A percentile compares a stretch with the other conserved stretches of the same genome.
Conservation (phyloP, 2,329 filamentous ascomycete genomes). For the Scedosporium apiospermum region DNA sequence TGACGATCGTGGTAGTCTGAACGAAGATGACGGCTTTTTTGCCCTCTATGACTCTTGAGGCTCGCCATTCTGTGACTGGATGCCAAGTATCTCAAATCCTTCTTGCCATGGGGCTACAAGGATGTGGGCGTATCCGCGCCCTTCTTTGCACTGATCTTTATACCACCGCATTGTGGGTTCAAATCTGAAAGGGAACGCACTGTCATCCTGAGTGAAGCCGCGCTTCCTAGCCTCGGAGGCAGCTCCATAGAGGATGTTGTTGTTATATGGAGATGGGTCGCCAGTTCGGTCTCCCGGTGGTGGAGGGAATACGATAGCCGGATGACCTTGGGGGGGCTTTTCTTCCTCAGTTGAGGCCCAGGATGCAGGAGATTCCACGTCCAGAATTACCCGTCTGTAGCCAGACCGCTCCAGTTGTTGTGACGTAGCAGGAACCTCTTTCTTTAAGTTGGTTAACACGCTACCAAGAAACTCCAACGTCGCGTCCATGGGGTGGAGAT, state of each 20-base stretch:
- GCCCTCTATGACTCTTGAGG: not conserved
- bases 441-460: slow-evolving; percentile 12
- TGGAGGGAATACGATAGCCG: slow-evolving; percentile 1
- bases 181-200: slow-evolving; percentile 29
- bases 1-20: not conserved
- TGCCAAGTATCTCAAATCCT: not conserved
- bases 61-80: not conserved
- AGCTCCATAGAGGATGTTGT: not conserved
- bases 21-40: not conserved
- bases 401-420: not conserved
- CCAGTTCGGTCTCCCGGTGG: not conserved
- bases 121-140: slow-evolving; percentile 40
- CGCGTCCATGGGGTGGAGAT: slow-evolving; percentile 26
- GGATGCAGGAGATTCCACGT: not conserved
- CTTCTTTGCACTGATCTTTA: slow-evolving; percentile 31
- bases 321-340: not conserved
- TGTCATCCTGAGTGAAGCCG: not conserved
- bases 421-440: not conserved
- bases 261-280: not conserved
- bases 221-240: not conserved
- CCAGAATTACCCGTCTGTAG: not conserved
- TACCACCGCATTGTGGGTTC: slow-evolving; percentile 44
- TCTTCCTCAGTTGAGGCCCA: slow-evolving; percentile 22
- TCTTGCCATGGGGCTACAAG: slow-evolving; percentile 31
- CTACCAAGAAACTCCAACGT: slow-evolving; percentile 27